Conservation (phyloP, 75 land plant species). For the Sequoia sempervirens region DNA sequence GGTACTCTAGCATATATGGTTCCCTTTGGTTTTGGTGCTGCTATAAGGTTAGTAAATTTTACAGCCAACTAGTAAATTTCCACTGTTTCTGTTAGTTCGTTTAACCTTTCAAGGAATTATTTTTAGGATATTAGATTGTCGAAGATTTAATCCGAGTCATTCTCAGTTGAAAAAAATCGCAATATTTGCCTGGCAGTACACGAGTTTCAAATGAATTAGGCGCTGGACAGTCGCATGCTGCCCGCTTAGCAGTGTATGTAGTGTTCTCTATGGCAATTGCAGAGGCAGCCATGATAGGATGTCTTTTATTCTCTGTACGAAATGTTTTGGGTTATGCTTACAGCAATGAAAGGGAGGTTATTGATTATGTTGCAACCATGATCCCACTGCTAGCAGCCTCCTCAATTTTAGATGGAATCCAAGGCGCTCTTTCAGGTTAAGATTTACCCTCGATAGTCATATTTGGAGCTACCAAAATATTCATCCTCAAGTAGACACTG, state of each 20-base stretch:
- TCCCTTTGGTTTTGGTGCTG: constrained; percentile 55
- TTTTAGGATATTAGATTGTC: not conserved
- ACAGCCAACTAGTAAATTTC: not conserved
- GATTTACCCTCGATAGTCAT: too few species aligned
- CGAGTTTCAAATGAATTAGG: constrained; percentile 84
- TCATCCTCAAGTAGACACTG: too few species aligned
- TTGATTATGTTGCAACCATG: too few species aligned
- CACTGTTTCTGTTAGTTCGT: not conserved
- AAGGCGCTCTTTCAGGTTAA: constrained; percentile 75
- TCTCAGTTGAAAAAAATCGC: too few species aligned
- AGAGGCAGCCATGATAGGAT: constrained; percentile 48
- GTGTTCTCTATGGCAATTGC: constrained; percentile 29
- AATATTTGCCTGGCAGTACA: constrained; percentile 26
- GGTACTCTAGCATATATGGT: constrained; percentile 34
- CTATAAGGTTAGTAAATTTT: constrained; percentile 30
- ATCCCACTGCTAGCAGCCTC: constrained; percentile 6
- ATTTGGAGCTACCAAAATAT: too few species aligned
- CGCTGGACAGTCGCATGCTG: constrained; percentile 42
- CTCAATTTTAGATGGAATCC: constrained; percentile 68
- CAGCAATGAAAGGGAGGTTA: too few species aligned
- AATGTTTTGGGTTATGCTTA: too few species aligned
- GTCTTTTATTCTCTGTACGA: constrained; percentile 3
- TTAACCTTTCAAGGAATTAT: too few species aligned
- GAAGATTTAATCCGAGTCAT: not conserved
- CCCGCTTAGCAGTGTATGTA: constrained; percentile 36